Evolutionary conservation across 2,329 filamentous ascomycete species (phyloP), one percentile per base, ranked within the genome.

Genomic region (Sporothrix phasma): DNA sequence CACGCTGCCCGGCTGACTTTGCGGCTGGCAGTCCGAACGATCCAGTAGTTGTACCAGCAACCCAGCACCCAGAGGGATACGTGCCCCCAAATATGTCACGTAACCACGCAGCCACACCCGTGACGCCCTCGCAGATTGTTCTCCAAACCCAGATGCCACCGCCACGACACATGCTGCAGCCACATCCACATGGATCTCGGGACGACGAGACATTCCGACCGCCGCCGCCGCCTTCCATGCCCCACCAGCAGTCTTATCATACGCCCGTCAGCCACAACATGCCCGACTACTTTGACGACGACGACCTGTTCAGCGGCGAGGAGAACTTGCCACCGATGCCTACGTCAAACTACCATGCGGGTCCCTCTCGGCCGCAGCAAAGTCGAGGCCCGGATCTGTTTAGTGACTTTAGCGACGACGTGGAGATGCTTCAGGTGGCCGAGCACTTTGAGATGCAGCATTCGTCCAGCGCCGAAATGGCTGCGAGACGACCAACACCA

Each of bases 401-500:
- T 34, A 69, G 68, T 54, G 72, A 73, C 43, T 71, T 73, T 29
- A 72, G 71, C 59, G 76, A 76, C 45, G 76, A 78, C 17, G 74
- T 70, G 17, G 72, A 72, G 47, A 80, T 84, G 76, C 72, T 82
- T 34, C 80, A 79, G 31, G 75, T 81, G 63, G 81, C 79, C 11
- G 75, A 83, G 66, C 75, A 80, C 67, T 77, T 80, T 43, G 81
- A 83, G 67, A 74, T 79, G 66, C 66, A 63, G 47, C 68, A 66
- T 13, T 69, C 68, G 3, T 74, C 73, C 7, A 74, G 72, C 2
- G 69, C 70, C 19, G 71, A 71, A 63, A 68, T 51, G n/a, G 66
- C 41, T 43, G 61, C 67, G 29, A 61, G 65, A 17, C 69, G 47
- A 8, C 69, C 46, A 56, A 70, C 68, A 22, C 65, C 64, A 1